Percentiles rank a stretch among this genome's conserved stretches.
Conservation (phyloP, 768 basidiomycete species). For the Coprinellus aureogranulatus region DNA sequence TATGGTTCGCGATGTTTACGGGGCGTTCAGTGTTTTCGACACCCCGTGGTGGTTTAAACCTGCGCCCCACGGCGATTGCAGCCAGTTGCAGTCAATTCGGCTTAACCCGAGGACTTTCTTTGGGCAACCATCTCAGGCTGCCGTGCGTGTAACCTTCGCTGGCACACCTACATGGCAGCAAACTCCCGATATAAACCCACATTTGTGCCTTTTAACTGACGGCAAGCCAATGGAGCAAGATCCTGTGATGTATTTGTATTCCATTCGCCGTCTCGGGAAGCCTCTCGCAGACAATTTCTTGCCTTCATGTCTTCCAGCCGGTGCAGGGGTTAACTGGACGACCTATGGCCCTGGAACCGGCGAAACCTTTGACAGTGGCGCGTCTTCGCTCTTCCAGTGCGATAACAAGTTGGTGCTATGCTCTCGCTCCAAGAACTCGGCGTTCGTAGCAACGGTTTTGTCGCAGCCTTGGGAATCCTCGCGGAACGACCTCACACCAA, state of each 20-base stretch:
- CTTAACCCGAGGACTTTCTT: not conserved
- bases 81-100: not conserved
- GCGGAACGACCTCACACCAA: not conserved
- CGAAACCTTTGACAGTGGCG: not conserved
- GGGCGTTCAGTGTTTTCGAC: not conserved
- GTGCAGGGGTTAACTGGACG: not conserved
- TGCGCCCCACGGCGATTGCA: not conserved
- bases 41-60: not conserved
- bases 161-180: not conserved
- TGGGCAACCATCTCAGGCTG: not conserved
- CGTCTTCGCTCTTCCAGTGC: not conserved
- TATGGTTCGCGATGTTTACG: not conserved
- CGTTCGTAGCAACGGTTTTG: not conserved
- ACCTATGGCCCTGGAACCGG: not conserved
- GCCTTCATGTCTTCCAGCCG: not conserved
- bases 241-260: not conserved
- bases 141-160: not conserved
- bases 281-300: not conserved
- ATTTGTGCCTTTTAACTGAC: not conserved
- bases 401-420: not conserved
- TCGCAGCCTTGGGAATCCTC: not conserved
- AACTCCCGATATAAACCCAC: not conserved
- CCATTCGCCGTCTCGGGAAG: not conserved
- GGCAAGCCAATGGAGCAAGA: not conserved
- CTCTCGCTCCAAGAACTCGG: not conserved